Base-by-base conservation (phyloP, 257 asterid species). In the Solanum sejunctum region DNA sequence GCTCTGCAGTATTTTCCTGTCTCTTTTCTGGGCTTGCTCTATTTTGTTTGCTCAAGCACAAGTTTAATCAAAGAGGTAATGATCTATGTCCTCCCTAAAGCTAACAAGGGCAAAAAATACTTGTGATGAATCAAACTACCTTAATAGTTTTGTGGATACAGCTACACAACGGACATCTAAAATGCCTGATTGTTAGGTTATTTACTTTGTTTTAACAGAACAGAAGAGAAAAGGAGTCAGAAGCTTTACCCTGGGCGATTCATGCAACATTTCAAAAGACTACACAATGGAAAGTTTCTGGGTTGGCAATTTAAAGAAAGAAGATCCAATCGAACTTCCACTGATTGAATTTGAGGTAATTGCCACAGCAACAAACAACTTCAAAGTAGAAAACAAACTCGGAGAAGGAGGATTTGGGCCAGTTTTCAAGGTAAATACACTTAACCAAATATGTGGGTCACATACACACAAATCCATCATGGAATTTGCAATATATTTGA, bases 321-420 rank as follows among this genome's bases (percentile, higher is more conserved):
- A 63, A 61, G 84, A 61, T 47, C 73, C 86, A 2, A 12, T 60
- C 8, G 90, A 88, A 79, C 57, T 88, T 41, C 88, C 85, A 1
- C 41, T 83, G 36, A 64, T 85, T 57, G 86, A 85, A 77, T 88
- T 83, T 49, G 84, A 77, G 63, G 39, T 23, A 69, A 78, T 88
- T 28, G 67, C 60, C 45, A 39, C 72, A 20, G 86, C 88, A 43
- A 88, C 90, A 45, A 55, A 85, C 79, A 84, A 79, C 80, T 88
- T 85, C 85, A 77, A 69, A 12, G 71, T 26, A 32, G 84, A 85
- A 16, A 85, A 88, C 82, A 85, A 88, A 63, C 83, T 83, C 11
- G 88, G 90, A 6, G 86, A 81, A 58, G 90, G 90, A 66, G 90
- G 90, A 64, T 85, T 88, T 80, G 90, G 90, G 23, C 72, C 80